Conservation (phyloP, 169 alveolate species). For the Cryptosporidium felis region DNA sequence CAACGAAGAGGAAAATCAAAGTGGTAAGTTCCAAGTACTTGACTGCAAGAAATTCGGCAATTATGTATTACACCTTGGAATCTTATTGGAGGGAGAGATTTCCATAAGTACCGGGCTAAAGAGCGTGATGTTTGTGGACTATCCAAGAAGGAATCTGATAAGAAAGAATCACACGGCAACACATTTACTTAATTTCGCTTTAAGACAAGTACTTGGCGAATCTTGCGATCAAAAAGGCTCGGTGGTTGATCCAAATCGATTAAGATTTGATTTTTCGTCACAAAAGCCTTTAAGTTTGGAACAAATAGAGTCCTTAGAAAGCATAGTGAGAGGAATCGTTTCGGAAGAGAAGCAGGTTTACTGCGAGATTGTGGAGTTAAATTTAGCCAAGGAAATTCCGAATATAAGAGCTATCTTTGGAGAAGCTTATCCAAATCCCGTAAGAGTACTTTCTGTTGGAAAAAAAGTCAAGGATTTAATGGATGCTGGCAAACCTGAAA, state of each 20-base stretch:
- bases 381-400: constrained; percentile 78
- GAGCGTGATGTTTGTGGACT: constrained; percentile 77
- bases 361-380: constrained; percentile 76
- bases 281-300: constrained; percentile 78
- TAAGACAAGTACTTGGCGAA: constrained; percentile 79
- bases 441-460: constrained; percentile 89
- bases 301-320: constrained; percentile 75
- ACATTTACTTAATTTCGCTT: constrained; percentile 88
- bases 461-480: constrained; percentile 75
- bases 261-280: constrained; percentile 86
- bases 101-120: constrained; percentile 54
- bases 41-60: constrained; percentile 86
- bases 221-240: constrained; percentile 87
- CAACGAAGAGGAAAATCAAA: background rate
- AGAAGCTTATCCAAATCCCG: constrained; percentile 91
- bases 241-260: constrained; percentile 83
- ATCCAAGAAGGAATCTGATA: constrained; percentile 83
- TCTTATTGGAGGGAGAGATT: constrained; percentile 43
- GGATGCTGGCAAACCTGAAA: constrained; percentile 65
- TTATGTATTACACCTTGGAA: constrained; percentile 86
- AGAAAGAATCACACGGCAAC: constrained; percentile 93
- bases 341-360: constrained; percentile 75
- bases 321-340: constrained; percentile 77
- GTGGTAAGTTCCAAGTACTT: constrained; percentile 79
- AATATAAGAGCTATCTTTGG: constrained; percentile 84